These are phyloP conservation scores for Lactarius hatsudake DNA, from an alignment of 768 basidiomycete species.

Conservation along the genomic window DNA sequence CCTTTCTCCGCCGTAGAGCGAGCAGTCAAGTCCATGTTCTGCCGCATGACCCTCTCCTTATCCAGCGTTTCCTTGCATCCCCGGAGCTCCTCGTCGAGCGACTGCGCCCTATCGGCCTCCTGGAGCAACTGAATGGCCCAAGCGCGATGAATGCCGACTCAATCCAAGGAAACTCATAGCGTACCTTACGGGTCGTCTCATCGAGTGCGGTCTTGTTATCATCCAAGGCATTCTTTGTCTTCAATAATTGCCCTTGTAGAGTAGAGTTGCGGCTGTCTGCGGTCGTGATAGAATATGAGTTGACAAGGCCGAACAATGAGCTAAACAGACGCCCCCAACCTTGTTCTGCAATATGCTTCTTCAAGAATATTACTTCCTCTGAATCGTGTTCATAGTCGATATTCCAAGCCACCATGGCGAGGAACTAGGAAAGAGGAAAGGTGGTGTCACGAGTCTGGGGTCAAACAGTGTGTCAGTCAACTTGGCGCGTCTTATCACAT, in stretches of 20 bases:
- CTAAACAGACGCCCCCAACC: conserved; percentile 3
- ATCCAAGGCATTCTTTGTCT: conserved; percentile 15
- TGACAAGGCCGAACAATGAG: background rate
- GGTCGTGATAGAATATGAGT: background rate
- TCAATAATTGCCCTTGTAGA: conserved; percentile 24
- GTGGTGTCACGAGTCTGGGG: background rate
- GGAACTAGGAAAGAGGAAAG: conserved; percentile 4
- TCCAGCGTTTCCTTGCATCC: conserved; percentile 21
- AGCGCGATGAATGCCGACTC: background rate
- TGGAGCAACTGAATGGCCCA: conserved; percentile 12
- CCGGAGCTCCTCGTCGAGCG: conserved; percentile 19
- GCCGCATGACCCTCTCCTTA: conserved; percentile 22
- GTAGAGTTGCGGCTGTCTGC: conserved; percentile 24
- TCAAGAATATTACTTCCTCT: conserved; percentile 23
- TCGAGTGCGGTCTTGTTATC: conserved; percentile 25
- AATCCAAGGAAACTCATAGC: background rate
- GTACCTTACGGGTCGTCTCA: conserved; percentile 24
- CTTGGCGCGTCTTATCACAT: conserved; percentile 25
- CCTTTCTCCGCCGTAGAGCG: conserved; percentile 18
- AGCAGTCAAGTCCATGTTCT: conserved; percentile 22
- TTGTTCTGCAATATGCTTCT: conserved; percentile 29
- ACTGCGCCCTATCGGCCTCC: conserved; percentile 26
- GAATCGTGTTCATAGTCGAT: conserved; percentile 27
- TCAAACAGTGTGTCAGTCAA: background rate
- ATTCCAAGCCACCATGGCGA: conserved; percentile 22